Evolutionary conservation across 345 rosid species (phyloP).

Genomic region (Aurinia saxatilis): DNA sequence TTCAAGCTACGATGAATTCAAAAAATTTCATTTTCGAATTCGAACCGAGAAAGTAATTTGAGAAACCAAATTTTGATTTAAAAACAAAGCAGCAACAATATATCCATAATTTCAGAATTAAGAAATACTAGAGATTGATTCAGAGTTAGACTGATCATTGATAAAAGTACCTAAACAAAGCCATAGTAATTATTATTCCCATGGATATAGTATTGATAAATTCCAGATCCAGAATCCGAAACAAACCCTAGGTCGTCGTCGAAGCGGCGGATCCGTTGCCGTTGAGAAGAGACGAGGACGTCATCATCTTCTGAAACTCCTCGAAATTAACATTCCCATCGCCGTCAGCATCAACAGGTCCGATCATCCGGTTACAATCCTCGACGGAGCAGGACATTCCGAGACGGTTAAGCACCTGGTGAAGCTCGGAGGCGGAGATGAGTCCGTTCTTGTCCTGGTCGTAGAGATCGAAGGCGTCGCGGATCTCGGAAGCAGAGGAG

Average conservation of each 20-base stretch:
- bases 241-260: neutral
- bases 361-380: constrained; percentile 65
- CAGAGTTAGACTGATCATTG: constrained; percentile 2
- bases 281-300: constrained; percentile 19
- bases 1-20: no score
- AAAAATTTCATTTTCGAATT: neutral
- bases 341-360: constrained; percentile 70
- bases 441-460: constrained; percentile 75
- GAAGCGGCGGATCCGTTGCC: neutral
- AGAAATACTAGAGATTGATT: neutral
- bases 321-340: constrained; percentile 73
- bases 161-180: neutral
- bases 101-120: neutral
- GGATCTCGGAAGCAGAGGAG: constrained; percentile 50
- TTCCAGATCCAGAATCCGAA: neutral
- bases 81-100: neutral
- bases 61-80: neutral
- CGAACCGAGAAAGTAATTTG: neutral
- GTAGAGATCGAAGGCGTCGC: constrained; percentile 86
- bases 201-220: neutral
- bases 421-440: constrained; percentile 64
- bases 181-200: neutral
- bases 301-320: constrained; percentile 88
- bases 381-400: constrained; percentile 59
- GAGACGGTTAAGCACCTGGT: constrained; percentile 55